These are phyloP conservation scores for Aquilaria malaccensis DNA, from an alignment of 345 rosid genomes.

Conservation along the genomic window DNA sequence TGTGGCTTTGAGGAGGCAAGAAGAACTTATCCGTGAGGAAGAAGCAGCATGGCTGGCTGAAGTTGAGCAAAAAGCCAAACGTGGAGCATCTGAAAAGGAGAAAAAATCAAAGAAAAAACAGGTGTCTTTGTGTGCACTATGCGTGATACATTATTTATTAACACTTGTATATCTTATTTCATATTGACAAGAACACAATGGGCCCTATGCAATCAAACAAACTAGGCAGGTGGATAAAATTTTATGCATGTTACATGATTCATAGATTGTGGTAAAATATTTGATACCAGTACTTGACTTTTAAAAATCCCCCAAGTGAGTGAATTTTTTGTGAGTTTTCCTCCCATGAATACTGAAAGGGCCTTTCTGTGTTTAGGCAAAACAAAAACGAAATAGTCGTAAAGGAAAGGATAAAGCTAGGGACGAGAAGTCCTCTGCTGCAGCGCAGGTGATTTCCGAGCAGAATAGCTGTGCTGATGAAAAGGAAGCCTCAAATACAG, in stretches of 20 bases:
- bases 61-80: constrained; percentile 75
- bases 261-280: too few species aligned
- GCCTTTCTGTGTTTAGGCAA: constrained; percentile 34
- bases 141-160: too few species aligned
- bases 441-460: constrained; percentile 33
- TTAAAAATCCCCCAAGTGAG: too few species aligned
- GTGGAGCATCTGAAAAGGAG: constrained; percentile 48
- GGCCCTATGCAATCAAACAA: too few species aligned
- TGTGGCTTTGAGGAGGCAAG: constrained; percentile 86
- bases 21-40: constrained; percentile 94
- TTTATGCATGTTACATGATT: too few species aligned
- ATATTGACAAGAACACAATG: too few species aligned
- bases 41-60: constrained; percentile 80
- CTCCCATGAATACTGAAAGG: too few species aligned
- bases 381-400: constrained; percentile 82
- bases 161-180: too few species aligned
- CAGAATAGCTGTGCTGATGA: constrained; percentile 33
- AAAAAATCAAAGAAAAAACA: constrained; percentile 90
- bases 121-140: constrained; percentile 23
- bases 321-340: too few species aligned
- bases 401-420: constrained; percentile 76
- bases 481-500: constrained; percentile 35
- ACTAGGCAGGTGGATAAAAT: too few species aligned
- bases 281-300: too few species aligned
- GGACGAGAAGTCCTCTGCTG: constrained; percentile 42